These are phyloP conservation scores for Cudoniella acicularis DNA, from an alignment of 495 filamentous ascomycete genomes.

Conservation along the genomic window DNA sequence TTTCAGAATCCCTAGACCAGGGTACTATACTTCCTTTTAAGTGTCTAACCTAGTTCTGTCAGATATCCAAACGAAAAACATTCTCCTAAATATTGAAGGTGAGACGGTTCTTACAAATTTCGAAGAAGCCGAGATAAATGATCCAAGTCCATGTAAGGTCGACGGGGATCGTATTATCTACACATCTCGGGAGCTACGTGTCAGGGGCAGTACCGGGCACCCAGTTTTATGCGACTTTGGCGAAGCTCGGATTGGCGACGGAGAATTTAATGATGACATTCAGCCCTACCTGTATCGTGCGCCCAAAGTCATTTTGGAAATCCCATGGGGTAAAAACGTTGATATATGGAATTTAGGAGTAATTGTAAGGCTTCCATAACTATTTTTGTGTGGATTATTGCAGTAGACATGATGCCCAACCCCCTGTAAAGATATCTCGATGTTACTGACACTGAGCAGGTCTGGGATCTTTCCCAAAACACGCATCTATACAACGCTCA, in stretches of 20 bases:
- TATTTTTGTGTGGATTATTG: background rate
- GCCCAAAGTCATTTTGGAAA: conserved; percentile 41
- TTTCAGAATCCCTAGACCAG: too few relatives aligned
- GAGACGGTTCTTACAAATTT: too few relatives aligned
- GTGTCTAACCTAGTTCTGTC: too few relatives aligned
- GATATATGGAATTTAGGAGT: conserved; percentile 45
- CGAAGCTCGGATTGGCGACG: conserved; percentile 14
- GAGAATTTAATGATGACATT: conserved; percentile 20
- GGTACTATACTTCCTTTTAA: too few relatives aligned
- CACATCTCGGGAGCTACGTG: background rate
- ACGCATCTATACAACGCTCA: conserved; percentile 12
- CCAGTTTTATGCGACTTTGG: conserved; percentile 20
- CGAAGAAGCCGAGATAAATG: too few relatives aligned
- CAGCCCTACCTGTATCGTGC: conserved; percentile 40
- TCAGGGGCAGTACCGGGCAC: conserved; percentile 6
- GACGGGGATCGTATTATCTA: too few relatives aligned
- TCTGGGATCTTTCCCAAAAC: conserved; percentile 21
- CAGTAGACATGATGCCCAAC: too few relatives aligned
- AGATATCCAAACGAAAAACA: too few relatives aligned
- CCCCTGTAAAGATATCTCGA: too few relatives aligned
- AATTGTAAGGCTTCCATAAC: conserved; percentile 36
- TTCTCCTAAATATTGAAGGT: too few relatives aligned
- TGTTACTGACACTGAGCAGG: conserved; percentile 4
- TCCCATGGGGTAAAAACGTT: conserved; percentile 34
- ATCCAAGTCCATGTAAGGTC: too few relatives aligned